Evolutionary conservation across 345 rosid species (phyloP).

Genomic region (Euphorbia peplus): DNA sequence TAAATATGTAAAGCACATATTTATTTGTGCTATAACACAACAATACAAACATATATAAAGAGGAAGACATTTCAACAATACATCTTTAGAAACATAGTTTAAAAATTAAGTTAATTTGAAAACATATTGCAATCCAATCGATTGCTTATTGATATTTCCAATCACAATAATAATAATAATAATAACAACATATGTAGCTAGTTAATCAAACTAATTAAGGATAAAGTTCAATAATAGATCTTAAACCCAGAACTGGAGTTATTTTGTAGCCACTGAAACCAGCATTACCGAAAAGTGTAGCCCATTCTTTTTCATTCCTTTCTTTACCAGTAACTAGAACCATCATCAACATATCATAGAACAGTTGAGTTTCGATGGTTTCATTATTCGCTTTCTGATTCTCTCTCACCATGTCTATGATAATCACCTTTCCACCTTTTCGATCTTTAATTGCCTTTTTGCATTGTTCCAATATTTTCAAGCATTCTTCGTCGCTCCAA

Average conservation of each 20-base stretch:
- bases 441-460: slow-evolving; percentile 5
- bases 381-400: neutral
- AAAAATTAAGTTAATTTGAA: too few species aligned
- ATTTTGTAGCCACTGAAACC: slow-evolving; percentile 4
- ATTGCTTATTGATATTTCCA: too few species aligned
- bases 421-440: slow-evolving; percentile 12
- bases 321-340: slow-evolving; percentile 1
- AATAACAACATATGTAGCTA: too few species aligned
- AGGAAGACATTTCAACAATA: too few species aligned
- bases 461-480: slow-evolving; percentile 1
- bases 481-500: neutral
- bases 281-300: neutral
- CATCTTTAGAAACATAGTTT: too few species aligned
- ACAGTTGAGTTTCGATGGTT: slow-evolving; percentile 10
- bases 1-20: too few species aligned
- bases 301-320: slow-evolving; percentile 22
- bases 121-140: too few species aligned
- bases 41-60: too few species aligned
- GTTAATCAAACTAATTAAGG: too few species aligned
- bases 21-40: too few species aligned
- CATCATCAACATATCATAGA: slow-evolving; percentile 30
- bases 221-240: neutral
- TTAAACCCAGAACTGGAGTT: neutral
- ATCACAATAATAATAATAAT: too few species aligned
- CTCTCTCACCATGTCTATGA: slow-evolving; percentile 10